Evolutionary conservation across 2,329 filamentous ascomycete genomes (phyloP).

Genomic region (Sporothrix protearum): DNA sequence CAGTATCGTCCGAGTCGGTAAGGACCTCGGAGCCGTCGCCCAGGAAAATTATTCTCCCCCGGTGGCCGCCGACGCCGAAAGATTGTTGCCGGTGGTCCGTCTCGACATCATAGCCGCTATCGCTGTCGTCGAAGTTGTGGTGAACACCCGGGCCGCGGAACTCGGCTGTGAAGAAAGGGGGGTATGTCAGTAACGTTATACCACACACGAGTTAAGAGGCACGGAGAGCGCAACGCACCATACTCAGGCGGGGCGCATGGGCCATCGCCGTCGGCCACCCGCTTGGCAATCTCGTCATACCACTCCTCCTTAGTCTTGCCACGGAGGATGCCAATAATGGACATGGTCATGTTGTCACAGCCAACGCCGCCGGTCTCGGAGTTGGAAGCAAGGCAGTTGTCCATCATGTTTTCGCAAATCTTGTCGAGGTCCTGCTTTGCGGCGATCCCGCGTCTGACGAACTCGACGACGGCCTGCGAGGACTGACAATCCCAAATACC

Average conservation of each 20-base stretch:
- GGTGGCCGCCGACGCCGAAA: constrained; percentile 66
- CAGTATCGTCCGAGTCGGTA: constrained; percentile 81
- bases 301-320: constrained; percentile 95
- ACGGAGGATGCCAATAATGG: constrained; percentile 80
- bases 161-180: constrained; percentile 58
- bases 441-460: constrained; percentile 91
- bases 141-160: constrained; percentile 80
- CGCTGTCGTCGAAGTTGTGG: constrained; percentile 78
- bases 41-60: constrained; percentile 87
- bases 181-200: not conserved
- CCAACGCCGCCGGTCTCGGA: constrained; percentile 96
- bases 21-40: constrained; percentile 92
- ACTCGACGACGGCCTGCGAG: constrained; percentile 94
- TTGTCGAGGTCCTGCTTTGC: constrained; percentile 91
- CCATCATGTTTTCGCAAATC: constrained; percentile 99
- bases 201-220: too few species aligned
- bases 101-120: constrained; percentile 72
- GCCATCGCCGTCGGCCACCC: constrained; percentile 94
- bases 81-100: constrained; percentile 60
- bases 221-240: constrained; percentile 64
- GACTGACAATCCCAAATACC: constrained; percentile 99
- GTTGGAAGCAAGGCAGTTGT: constrained; percentile 97
- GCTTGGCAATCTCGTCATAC: constrained; percentile 92
- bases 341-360: constrained; percentile 99
- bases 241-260: constrained; percentile 99